These are phyloP conservation scores for Platismatia glauca DNA, from an alignment of 495 filamentous ascomycete species.

Conservation along the genomic window DNA sequence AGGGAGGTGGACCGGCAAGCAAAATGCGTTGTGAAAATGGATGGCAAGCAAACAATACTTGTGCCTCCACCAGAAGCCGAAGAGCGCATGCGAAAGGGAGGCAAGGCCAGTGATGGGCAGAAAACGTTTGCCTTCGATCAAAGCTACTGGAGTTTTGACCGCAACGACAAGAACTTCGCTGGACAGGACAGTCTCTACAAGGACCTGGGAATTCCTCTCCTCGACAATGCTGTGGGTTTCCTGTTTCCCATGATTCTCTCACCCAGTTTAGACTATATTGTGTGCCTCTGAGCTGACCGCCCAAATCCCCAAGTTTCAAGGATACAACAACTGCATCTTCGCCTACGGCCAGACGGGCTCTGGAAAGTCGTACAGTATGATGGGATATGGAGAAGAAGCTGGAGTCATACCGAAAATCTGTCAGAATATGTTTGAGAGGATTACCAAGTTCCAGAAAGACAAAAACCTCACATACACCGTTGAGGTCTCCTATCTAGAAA, in stretches of 20 bases:
- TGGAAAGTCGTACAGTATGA: constrained; percentile 99
- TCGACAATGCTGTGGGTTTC: constrained; percentile 68
- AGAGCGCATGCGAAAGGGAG: constrained; percentile 49
- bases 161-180: constrained; percentile 69
- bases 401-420: constrained; percentile 99
- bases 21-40: constrained; percentile 99
- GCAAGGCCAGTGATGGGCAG: constrained; percentile 58
- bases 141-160: constrained; percentile 97
- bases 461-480: constrained; percentile 79
- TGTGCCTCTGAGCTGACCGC: not conserved
- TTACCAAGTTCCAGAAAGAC: constrained; percentile 64
- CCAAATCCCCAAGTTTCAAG: constrained; percentile 50
- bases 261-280: not conserved
- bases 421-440: constrained; percentile 91
- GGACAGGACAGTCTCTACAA: constrained; percentile 82
- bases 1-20: constrained; percentile 76
- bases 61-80: constrained; percentile 61
- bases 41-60: constrained; percentile 80
- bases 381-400: constrained; percentile 94
- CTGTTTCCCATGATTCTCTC: not conserved
- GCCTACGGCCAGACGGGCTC: constrained; percentile 98
- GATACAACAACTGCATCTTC: constrained; percentile 99
- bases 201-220: constrained; percentile 79
- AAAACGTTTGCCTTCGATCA: constrained; percentile 94
- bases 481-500: constrained; percentile 97